Base-by-base conservation (phyloP, 2,329 filamentous ascomycete species). In the Lachnellula subtilissima region DNA sequence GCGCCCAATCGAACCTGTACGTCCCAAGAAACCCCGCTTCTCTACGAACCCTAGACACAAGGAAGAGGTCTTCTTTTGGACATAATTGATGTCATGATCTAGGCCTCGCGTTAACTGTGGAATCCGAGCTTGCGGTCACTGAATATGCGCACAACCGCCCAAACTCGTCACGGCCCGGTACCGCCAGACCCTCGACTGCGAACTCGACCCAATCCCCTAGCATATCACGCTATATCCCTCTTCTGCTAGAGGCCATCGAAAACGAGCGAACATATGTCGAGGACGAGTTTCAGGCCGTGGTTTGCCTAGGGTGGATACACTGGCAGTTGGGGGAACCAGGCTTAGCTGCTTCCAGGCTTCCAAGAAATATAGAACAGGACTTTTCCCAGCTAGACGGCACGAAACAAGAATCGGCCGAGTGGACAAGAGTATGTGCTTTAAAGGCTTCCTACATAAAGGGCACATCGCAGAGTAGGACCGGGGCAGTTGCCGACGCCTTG, bases 251-350 rank as follows among this genome's bases (percentile, higher is more conserved):
- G 43, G 81, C 78, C 15, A 82, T 88, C 63, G 83, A 85, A 6
- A 76, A 77, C 52, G 85, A 86, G 65, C 73, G 75, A 5, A 68
- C 67, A 7, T 73, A 78, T 61, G 70, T 72, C 12, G 80, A 86
- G 69, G 84, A 87, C 63, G 77, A 73, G 53, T 87, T 93, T 64
- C 91, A 96, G 72, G 92, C 91, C 35, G 86, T 84, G 58, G 85
- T 94, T 51, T 94, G 90, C 71, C 72, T 93, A 46, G 91, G 86
- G 53, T 95, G 91, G 88, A 78, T 96, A 65, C 85, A 95, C 68
- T 96, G 89, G 84, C 82, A 85, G 8, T 73, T 87, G 52, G 85
- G 83, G 36, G 87, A 95, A 64, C 88, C 88, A 61, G 76, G 75
- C 1, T 70, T 83, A 43, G 86, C 87, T 39, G 72, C 82, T 43